Conservation (phyloP, 192 early-diverging fungal genomes). For the Rhizophlyctis rosea region DNA sequence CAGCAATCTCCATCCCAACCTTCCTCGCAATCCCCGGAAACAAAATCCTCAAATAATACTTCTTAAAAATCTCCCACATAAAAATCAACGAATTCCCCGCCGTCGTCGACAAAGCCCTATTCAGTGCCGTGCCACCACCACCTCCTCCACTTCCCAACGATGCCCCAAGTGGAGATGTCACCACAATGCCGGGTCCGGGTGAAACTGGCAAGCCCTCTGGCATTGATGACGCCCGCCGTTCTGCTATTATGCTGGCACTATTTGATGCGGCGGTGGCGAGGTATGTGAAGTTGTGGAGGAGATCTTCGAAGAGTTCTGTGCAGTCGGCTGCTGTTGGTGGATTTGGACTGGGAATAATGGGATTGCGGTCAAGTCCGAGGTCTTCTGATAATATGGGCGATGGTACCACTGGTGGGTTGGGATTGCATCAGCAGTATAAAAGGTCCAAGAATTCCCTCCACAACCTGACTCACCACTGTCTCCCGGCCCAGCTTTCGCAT, state of each 20-base stretch:
- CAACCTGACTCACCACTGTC: no score
- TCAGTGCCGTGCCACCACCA: no score
- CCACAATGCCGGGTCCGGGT: no score
- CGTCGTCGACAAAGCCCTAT: no score
- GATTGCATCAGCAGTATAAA: no score
- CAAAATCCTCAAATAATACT: constrained; percentile 63
- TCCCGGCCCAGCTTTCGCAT: no score
- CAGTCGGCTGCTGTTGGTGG: constrained; percentile 49
- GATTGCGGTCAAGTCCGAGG: constrained; percentile 33
- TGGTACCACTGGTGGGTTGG: no score
- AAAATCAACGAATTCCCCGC: constrained; percentile 38
- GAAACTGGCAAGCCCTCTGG: no score
- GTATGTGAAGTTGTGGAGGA: constrained; percentile 33
- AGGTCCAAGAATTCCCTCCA: no score
- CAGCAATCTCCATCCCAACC: constrained; percentile 39
- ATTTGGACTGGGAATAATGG: constrained; percentile 53
- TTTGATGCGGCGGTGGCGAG: constrained; percentile 9
- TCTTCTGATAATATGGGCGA: no score
- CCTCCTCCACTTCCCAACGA: constrained; percentile 2
- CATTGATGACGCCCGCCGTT: no score
- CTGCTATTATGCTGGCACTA: no score
- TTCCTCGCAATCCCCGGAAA: constrained; percentile 62
- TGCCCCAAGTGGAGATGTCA: constrained; percentile 1
- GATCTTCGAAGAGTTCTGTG: constrained; percentile 45
- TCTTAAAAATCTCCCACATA: constrained; percentile 71